A percentile compares a stretch with the other conserved stretches of the same genome.
Conservation (phyloP, 768 basidiomycete species). For the Rubroboletus pulcherrimus region DNA sequence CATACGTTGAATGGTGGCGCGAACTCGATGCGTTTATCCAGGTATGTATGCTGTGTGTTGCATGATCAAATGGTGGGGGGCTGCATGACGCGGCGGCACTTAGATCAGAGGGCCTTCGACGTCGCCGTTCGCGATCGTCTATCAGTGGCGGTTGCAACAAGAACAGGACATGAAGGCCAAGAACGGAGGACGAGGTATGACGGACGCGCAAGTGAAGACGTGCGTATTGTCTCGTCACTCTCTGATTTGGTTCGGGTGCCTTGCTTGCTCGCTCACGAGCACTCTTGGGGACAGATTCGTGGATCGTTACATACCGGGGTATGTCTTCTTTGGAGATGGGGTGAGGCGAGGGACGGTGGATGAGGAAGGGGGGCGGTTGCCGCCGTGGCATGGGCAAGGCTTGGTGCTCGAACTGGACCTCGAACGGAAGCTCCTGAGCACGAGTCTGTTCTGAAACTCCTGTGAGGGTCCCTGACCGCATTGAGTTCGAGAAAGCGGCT, state of each 20-base stretch:
- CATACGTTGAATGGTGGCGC: slow-evolving; percentile 67
- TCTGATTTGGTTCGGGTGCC: not conserved
- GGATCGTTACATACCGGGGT: slow-evolving; percentile 91
- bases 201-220: slow-evolving; percentile 69
- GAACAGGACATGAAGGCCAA: slow-evolving; percentile 83
- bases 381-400: slow-evolving; percentile 46
- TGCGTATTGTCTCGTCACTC: slow-evolving; percentile 16
- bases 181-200: slow-evolving; percentile 89
- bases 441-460: slow-evolving; percentile 37
- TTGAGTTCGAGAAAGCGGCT: not conserved
- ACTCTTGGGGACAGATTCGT: slow-evolving; percentile 56
- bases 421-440: slow-evolving; percentile 44
- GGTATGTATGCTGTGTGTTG: slow-evolving; percentile 28
- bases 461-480: not conserved
- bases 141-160: slow-evolving; percentile 86
- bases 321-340: slow-evolving; percentile 78
- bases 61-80: not conserved
- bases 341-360: slow-evolving; percentile 35
- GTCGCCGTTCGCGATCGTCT: slow-evolving; percentile 53
- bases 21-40: slow-evolving; percentile 74
- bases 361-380: slow-evolving; percentile 17
- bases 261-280: not conserved
- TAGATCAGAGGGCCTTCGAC: slow-evolving; percentile 39
- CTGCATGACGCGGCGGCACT: not conserved
- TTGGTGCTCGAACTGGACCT: slow-evolving; percentile 54